Base-by-base conservation (phyloP, 116 monocot genomes). In the Iris pallida region DNA sequence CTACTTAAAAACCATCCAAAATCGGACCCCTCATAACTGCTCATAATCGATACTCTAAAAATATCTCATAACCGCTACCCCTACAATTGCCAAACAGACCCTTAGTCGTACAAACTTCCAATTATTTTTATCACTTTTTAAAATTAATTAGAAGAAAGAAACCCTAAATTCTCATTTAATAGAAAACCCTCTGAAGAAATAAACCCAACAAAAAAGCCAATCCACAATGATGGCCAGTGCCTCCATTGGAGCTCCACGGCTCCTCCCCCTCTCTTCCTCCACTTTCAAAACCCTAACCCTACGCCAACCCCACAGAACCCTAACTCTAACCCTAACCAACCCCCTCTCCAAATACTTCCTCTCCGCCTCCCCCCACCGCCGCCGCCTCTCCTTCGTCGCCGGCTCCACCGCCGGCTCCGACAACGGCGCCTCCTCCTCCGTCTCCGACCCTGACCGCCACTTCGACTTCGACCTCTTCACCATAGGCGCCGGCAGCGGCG, bases 391-490 rank as follows among this genome's bases (percentile, higher is more conserved):
- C 57, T 64, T 55, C 45, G 72, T 78, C 41, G 75, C 79, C 4
- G 47, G 20, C 20, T 5, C 68, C 41, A 64, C 68, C 6, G 66
- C 59, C 45, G 81, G 68, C 9, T 12, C 67, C 30, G 79, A 70
- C 7, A 63, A 76, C 55, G 69, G 65, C 5, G 40, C 61, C 2
- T 14, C 13, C 18, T 56, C 18, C 5, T 73, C 58, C 11, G 30
- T 15, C 17, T 47, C 57, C 43, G 12, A 61, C 55, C 69, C 57
- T 42, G 8, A 61, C 55, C 69, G 40, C 54, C 48, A 47, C 44
- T 96, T 71, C 59, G 97, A 97, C 20, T 97, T 89, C 62, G 97
- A 97, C 63, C 76, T 97, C 15, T 97, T 97, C 83, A 97, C 97
- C 46, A 85, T 97, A 61, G 97, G 92, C 10, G 97, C 97, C 4